phyloP scores from a whole-genome alignment of 163 green algal species.

The Chloromonas sp. region DNA sequence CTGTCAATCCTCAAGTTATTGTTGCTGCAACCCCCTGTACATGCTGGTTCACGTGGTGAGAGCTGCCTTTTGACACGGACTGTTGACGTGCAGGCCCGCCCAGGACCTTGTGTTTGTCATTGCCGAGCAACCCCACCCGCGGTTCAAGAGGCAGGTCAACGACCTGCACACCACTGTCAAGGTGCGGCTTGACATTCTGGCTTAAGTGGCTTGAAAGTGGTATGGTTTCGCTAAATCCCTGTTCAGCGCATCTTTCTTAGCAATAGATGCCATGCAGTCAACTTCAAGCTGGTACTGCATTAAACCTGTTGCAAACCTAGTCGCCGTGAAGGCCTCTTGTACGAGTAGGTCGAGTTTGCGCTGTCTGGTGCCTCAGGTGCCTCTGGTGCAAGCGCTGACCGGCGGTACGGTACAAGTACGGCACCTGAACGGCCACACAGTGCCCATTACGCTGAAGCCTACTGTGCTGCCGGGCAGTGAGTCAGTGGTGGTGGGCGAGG shows the following conservation, averaged over 20 bases:
- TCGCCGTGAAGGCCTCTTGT: background rate
- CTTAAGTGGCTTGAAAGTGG: background rate
- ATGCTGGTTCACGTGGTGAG: background rate
- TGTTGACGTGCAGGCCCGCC: constrained; percentile 18
- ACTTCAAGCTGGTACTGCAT: background rate
- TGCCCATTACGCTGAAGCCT: constrained; percentile 4
- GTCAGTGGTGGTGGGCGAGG: constrained; percentile 57
- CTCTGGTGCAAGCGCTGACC: constrained; percentile 50
- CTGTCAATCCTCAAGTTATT: background rate
- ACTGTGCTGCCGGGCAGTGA: constrained; percentile 30
- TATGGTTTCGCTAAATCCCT: background rate
- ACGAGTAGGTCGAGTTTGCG: too few relatives aligned
- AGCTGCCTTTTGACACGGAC: background rate
- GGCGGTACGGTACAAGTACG: constrained; percentile 38
- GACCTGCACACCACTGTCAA: constrained; percentile 59
- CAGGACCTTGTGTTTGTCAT: constrained; percentile 81
- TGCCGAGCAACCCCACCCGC: constrained; percentile 58
- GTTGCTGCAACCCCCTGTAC: background rate
- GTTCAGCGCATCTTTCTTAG: background rate
- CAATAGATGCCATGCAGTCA: background rate
- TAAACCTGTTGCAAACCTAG: background rate
- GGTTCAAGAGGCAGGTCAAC: constrained; percentile 69
- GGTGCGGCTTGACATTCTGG: constrained; percentile 5
- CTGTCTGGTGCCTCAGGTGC: constrained; percentile 24
- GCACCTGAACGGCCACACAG: constrained; percentile 57